Evolutionary conservation across 176 grass and related monocot species (phyloP).

Genomic region (Typha latifolia): DNA sequence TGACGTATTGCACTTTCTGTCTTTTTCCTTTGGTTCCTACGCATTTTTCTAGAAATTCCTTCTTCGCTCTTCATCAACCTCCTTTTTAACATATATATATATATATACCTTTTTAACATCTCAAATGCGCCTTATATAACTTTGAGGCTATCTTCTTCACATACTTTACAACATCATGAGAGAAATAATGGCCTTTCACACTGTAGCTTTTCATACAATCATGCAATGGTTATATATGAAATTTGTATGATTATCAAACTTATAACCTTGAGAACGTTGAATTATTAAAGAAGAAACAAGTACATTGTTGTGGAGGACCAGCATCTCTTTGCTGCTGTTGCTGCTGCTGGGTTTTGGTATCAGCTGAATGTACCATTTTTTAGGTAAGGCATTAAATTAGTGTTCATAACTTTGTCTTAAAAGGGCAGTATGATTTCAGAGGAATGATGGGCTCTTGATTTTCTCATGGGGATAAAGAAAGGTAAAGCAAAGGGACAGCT

Average conservation of each 20-base stretch:
- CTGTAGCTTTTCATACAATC: too few species aligned
- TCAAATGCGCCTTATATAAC: background rate
- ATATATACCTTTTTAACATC: too few species aligned
- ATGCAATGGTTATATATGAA: too few species aligned
- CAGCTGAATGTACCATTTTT: slow-evolving; percentile 29
- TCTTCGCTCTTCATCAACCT: slow-evolving; percentile 18
- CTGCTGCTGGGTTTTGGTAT: slow-evolving; percentile 46
- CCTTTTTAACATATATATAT: slow-evolving; percentile 15
- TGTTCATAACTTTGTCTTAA: slow-evolving; percentile 29
- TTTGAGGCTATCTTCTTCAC: too few species aligned
- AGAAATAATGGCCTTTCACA: too few species aligned
- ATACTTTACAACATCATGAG: too few species aligned
- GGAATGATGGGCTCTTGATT: slow-evolving; percentile 58
- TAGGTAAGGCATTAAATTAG: slow-evolving; percentile 34
- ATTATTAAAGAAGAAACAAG: background rate
- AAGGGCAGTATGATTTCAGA: slow-evolving; percentile 56
- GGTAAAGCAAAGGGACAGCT: slow-evolving; percentile 29
- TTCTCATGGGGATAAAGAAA: slow-evolving; percentile 26
- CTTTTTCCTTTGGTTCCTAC: slow-evolving; percentile 40
- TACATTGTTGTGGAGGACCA: background rate
- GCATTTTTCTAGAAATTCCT: slow-evolving; percentile 57
- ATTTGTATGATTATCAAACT: too few species aligned
- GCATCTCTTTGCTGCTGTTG: background rate
- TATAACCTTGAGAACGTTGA: background rate
- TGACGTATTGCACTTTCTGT: slow-evolving; percentile 54